Evolutionary conservation across 768 basidiomycete species (phyloP), one percentile per base, ranked within the genome.

Genomic region (Boletus pseudopeckii): DNA sequence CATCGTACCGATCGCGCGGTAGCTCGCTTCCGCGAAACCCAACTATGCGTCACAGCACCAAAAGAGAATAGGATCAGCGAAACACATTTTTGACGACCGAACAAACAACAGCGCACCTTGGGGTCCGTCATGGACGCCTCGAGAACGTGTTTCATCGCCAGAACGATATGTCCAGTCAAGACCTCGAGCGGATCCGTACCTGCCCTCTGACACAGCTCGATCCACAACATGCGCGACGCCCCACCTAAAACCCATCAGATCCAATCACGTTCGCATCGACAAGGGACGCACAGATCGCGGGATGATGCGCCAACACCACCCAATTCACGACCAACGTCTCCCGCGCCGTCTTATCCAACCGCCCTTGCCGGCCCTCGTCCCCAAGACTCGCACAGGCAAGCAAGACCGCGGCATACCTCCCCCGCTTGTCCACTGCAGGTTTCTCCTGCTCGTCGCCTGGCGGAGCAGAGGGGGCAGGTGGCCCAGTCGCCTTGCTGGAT

Each of bases 181-280:
- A 90, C 68, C 14, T 80, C 78, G 20, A 75, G 74, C 2, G 93
- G 93, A 63, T 96, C 90, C 5, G 79, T 64, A 2, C 74, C 66
- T 0, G 87, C 84, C 53, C 78, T 80, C 59, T 90, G 90, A 51
- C 88, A 90, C 5, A 90, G 58, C 51, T 92, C 89, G 54, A 95
- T 88, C 93, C 93, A 97, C 1, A 70, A 13, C 34, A 48, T 47
- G 9, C 56, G 55, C 11, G 60, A 56, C 2, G 60, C 48, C 5
- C 38, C 51, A 32, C 65, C 70, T 71, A 2, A 18, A 1, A 18
- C 6, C 1, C 26, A 33, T 39, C 43, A 52, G n/a, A 43, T 18
- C 22, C 15, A 11, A 36, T 28, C 33, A 38, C 26, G 22, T 36
- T 33, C 18, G 4, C 9, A 9, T 13, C 2, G 4, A 28, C 17